These are phyloP conservation scores for Niebla homalea DNA, from an alignment of 495 filamentous ascomycete genomes.

Conservation along the genomic window DNA sequence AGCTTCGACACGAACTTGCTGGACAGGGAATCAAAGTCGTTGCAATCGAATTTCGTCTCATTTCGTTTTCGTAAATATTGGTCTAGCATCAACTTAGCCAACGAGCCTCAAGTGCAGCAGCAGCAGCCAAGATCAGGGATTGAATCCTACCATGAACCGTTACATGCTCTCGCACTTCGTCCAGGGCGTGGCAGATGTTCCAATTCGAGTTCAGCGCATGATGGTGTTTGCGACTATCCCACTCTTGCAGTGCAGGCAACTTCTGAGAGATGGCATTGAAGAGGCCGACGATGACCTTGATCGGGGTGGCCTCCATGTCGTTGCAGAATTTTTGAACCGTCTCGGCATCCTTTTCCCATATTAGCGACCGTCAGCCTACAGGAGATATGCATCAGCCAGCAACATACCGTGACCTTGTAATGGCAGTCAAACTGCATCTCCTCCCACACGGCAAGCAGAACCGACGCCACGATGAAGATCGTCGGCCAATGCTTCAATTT, in stretches of 20 bases:
- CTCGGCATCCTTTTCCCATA: slow-evolving; percentile 40
- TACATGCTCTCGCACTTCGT: slow-evolving; percentile 78
- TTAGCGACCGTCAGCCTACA: background rate
- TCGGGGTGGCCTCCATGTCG: slow-evolving; percentile 88
- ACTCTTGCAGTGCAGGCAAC: slow-evolving; percentile 75
- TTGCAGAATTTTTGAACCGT: slow-evolving; percentile 83
- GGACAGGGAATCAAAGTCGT: slow-evolving; percentile 83
- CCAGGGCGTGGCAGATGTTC: slow-evolving; percentile 86
- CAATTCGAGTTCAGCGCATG: slow-evolving; percentile 74
- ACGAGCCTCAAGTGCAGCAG: slow-evolving; percentile 10
- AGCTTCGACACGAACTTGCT: slow-evolving; percentile 92
- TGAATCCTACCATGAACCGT: slow-evolving; percentile 66
- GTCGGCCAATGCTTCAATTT: slow-evolving; percentile 95
- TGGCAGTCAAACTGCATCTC: slow-evolving; percentile 96
- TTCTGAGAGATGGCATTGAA: slow-evolving; percentile 96
- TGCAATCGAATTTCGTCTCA: slow-evolving; percentile 65
- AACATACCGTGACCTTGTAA: slow-evolving; percentile 60
- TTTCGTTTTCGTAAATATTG: slow-evolving; percentile 44
- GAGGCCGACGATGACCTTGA: slow-evolving; percentile 84
- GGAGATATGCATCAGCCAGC: too few species aligned
- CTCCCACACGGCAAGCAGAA: slow-evolving; percentile 86
- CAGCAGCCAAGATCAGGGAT: background rate
- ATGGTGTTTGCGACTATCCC: slow-evolving; percentile 80
- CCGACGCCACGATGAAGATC: slow-evolving; percentile 86
- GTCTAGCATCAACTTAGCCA: slow-evolving; percentile 32